Evolutionary conservation across 306 rosid species (phyloP).

Genomic region (Crataegus laevigata): DNA sequence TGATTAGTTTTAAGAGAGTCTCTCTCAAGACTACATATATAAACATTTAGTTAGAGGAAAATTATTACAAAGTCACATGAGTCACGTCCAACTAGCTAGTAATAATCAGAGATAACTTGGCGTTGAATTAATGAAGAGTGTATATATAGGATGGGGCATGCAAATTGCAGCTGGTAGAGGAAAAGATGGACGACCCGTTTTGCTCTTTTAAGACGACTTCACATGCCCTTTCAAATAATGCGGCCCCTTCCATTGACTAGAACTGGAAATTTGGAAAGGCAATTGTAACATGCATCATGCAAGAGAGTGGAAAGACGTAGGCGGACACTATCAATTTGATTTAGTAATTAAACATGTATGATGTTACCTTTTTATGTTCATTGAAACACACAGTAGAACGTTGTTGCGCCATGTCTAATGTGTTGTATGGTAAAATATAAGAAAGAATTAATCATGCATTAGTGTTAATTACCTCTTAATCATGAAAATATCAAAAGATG

Average conservation of each 20-base stretch:
- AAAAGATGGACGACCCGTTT: slow-evolving; percentile 1
- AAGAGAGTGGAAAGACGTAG: not conserved
- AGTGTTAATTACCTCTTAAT: not conserved
- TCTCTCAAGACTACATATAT: not conserved
- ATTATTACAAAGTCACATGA: slow-evolving; percentile 16
- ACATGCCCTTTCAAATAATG: slow-evolving; percentile 15
- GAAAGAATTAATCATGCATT: not conserved
- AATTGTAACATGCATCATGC: not conserved
- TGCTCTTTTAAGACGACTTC: slow-evolving; percentile 1
- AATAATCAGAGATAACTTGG: not conserved
- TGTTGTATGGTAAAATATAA: not conserved
- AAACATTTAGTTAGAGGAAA: not conserved
- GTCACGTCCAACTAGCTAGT: slow-evolving; percentile 8
- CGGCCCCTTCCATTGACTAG: slow-evolving; percentile 15
- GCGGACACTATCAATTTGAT: not conserved
- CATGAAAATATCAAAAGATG: not conserved
- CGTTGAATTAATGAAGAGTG: slow-evolving; percentile 3
- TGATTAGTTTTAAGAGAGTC: too few species aligned
- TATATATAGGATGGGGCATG: not conserved
- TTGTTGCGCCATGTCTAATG: not conserved
- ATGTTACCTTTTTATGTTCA: not conserved
- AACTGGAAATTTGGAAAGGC: not conserved
- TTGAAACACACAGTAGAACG: not conserved
- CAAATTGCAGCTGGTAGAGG: not conserved
- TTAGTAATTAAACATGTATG: not conserved